Evolutionary conservation across 345 rosid genomes (phyloP).

Genomic region (Hibiscus syriacus): DNA sequence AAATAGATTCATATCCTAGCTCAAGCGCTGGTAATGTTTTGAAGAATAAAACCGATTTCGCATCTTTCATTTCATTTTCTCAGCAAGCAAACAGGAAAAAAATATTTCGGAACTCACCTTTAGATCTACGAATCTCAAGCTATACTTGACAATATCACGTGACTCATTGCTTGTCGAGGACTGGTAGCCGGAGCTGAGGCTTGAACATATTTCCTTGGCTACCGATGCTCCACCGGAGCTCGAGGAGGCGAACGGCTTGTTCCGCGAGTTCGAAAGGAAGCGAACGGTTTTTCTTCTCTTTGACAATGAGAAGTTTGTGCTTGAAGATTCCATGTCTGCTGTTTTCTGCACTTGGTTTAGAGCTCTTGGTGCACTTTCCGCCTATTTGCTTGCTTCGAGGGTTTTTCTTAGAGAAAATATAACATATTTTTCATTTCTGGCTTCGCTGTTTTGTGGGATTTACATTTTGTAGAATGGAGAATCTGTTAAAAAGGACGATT

Average conservation of each 20-base stretch:
- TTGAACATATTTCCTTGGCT: constrained; percentile 18
- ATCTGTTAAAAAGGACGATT: constrained; percentile 2
- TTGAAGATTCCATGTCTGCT: constrained; percentile 26
- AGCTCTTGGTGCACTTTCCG: constrained; percentile 29
- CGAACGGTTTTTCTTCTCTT: constrained; percentile 25
- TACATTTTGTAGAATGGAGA: not conserved
- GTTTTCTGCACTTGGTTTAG: constrained; percentile 24
- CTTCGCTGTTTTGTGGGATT: constrained; percentile 2
- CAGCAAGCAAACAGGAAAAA: constrained; percentile 5
- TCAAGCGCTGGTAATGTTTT: not conserved
- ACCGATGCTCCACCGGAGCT: constrained; percentile 12
- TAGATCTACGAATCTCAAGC: constrained; percentile 35
- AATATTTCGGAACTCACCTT: constrained; percentile 28
- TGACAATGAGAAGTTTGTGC: constrained; percentile 19
- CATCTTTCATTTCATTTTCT: not conserved
- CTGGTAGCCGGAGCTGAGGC: constrained; percentile 17
- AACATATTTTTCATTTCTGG: constrained; percentile 17
- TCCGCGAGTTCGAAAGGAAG: not conserved
- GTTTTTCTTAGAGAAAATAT: not conserved
- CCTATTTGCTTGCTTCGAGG: constrained; percentile 1
- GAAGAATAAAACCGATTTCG: not conserved
- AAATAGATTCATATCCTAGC: not conserved
- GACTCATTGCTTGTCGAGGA: constrained; percentile 22
- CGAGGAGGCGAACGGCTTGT: constrained; percentile 7
- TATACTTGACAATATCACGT: constrained; percentile 25